Evolutionary conservation across 2,329 filamentous ascomycete genomes (phyloP).

Genomic region (Zymoseptoria crescenta): DNA sequence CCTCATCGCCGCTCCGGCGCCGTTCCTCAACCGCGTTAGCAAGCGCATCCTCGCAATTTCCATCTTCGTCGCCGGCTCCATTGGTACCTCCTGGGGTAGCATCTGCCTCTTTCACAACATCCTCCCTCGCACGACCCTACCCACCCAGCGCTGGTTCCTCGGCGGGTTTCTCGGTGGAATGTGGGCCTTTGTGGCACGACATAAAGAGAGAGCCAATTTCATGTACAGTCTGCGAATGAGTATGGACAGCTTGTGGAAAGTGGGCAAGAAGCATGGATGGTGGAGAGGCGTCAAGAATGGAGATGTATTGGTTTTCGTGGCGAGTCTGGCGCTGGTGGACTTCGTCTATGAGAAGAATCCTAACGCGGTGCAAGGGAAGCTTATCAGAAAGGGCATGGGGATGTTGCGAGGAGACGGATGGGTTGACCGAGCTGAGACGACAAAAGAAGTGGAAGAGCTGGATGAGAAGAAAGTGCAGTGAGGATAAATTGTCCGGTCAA

Average conservation of each 20-base stretch:
- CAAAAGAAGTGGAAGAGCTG: slow-evolving; percentile 13
- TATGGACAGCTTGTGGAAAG: slow-evolving; percentile 81
- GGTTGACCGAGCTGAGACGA: slow-evolving; percentile 50
- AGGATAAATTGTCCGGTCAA: background rate
- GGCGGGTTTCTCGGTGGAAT: slow-evolving; percentile 78
- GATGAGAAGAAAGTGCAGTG: slow-evolving; percentile 15
- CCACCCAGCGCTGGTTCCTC: slow-evolving; percentile 82
- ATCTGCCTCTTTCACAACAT: slow-evolving; percentile 82
- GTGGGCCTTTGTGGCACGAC: slow-evolving; percentile 71
- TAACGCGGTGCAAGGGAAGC: slow-evolving; percentile 56
- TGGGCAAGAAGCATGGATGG: slow-evolving; percentile 82
- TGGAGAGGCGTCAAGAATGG: slow-evolving; percentile 77
- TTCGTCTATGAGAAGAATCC: slow-evolving; percentile 68
- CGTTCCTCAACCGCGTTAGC: slow-evolving; percentile 58
- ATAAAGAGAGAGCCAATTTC: slow-evolving; percentile 60
- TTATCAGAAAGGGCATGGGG: slow-evolving; percentile 63
- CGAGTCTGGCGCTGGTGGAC: slow-evolving; percentile 69
- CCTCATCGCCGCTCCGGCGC: slow-evolving; percentile 62
- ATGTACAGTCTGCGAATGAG: slow-evolving; percentile 71
- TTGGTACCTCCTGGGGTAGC: slow-evolving; percentile 79
- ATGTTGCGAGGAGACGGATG: slow-evolving; percentile 70
- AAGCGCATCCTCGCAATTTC: slow-evolving; percentile 65
- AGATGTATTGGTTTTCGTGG: slow-evolving; percentile 76
- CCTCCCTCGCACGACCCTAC: slow-evolving; percentile 64
- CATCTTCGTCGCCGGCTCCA: slow-evolving; percentile 70